Evolutionary conservation across 73 alveolate species (phyloP).

Genomic region (Symbiodinium pilosum): DNA sequence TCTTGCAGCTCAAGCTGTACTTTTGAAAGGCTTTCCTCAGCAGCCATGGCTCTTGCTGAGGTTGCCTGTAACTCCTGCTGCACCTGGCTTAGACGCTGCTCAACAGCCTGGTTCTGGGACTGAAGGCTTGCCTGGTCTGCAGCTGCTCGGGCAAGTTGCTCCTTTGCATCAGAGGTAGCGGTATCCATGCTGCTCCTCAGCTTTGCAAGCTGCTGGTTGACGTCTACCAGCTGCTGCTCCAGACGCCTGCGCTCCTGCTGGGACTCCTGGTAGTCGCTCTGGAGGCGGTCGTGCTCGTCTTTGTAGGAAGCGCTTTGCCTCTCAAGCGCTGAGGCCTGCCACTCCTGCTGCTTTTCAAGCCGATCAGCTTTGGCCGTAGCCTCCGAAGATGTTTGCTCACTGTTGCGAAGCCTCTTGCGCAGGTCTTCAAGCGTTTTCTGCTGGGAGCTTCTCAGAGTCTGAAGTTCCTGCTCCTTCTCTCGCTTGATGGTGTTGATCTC

Average conservation of each 20-base stretch:
- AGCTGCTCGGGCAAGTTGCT: slow-evolving; percentile 19
- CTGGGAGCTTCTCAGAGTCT: slow-evolving; percentile 30
- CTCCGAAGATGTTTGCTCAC: slow-evolving; percentile 44
- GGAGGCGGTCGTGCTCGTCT: slow-evolving; percentile 40
- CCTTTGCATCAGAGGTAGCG: slow-evolving; percentile 21
- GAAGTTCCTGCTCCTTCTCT: slow-evolving; percentile 50
- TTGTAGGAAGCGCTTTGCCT: slow-evolving; percentile 54
- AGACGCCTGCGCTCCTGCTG: slow-evolving; percentile 55
- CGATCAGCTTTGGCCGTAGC: slow-evolving; percentile 47
- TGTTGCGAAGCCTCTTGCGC: slow-evolving; percentile 46
- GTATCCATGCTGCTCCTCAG: not conserved
- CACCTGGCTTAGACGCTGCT: slow-evolving; percentile 30
- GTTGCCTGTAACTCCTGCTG: not conserved
- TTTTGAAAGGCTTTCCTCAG: slow-evolving; percentile 34
- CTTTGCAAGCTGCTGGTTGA: slow-evolving; percentile 30
- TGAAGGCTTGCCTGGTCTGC: slow-evolving; percentile 88
- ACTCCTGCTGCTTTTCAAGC: slow-evolving; percentile 55
- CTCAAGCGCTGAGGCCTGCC: slow-evolving; percentile 84
- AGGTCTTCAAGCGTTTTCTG: slow-evolving; percentile 43
- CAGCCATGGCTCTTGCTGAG: not conserved
- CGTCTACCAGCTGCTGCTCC: slow-evolving; percentile 39
- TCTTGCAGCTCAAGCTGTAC: slow-evolving; percentile 52
- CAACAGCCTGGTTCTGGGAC: slow-evolving; percentile 51
- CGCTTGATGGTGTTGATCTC: slow-evolving; percentile 31
- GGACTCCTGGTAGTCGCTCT: slow-evolving; percentile 29